Base-by-base conservation (phyloP, 768 basidiomycete genomes). In the Mycena floridula region DNA sequence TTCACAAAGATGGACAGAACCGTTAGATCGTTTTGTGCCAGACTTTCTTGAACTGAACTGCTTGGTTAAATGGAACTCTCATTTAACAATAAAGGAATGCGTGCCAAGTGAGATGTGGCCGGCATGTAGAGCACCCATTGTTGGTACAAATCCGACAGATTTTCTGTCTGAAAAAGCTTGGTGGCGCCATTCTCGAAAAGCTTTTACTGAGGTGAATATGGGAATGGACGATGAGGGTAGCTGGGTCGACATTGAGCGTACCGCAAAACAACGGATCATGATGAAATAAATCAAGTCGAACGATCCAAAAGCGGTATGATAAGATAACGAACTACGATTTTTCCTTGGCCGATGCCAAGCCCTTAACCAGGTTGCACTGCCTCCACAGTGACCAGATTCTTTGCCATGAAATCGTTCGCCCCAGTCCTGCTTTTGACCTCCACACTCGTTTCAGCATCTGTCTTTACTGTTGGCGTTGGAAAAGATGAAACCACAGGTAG, bases 1-100 rank as follows among this genome's bases (percentile, higher is more conserved):
- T 99, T 98, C 47, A 99, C 94, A 61, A 97, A 99, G 54, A 99
- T 90, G 22, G 94, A 96, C 47, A 97, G 68, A 53, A 97, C 80
- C 0, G 96, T 98, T 30, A 83, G 63, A 45, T 92, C 88, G 56
- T 94, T 93, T 45, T 82, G 76, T 2, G 64, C 60, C 3, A 98
- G 72, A 0, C 90, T 93, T 40, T 70, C 71, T 46, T 77, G 73
- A 20, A 98, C 95, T 98, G 59, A 3, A 28, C n/a, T 26, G 25
- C 25, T 21, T 22, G 26, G 23, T 44, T 15, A 42, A 46, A 38
- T 35, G 23, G 15, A 39, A 3, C n/a, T 12, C 38, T 18, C 32
- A 25, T 22, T 12, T 37, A 49, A 45, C 44, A 44, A 42, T 40
- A n/a, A 23, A 26, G 11, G 23, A 46, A 23, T 50, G 55, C 81